Evolutionary conservation across 805 yeast genomes (phyloP).

Genomic region (Myxozyma vanderwaltii): DNA sequence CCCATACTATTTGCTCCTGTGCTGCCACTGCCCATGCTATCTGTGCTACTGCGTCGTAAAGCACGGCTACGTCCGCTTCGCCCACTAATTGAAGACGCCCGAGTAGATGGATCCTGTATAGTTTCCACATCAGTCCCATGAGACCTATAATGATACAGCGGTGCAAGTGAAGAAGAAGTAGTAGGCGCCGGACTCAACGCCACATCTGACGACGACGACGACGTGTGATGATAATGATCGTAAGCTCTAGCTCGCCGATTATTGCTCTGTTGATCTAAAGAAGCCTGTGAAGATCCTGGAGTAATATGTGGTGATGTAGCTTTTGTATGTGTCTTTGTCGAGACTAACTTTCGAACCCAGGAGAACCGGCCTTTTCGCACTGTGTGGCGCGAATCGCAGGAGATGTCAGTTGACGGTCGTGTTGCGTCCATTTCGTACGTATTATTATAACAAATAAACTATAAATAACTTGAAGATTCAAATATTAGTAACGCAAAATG

Average conservation of each 20-base stretch:
- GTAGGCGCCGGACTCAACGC: conserved; percentile 15
- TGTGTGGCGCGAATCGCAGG: not conserved
- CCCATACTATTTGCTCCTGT: not conserved
- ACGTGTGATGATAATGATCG: not conserved
- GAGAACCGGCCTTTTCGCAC: conserved; percentile 26
- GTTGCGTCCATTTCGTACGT: not conserved
- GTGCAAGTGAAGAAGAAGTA: conserved; percentile 25
- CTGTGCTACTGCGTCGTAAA: not conserved
- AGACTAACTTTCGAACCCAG: conserved; percentile 31
- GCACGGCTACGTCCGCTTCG: not conserved
- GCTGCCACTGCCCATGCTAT: not conserved
- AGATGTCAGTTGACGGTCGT: not conserved
- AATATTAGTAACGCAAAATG: not conserved
- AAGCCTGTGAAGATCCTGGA: not conserved
- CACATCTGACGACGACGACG: not conserved
- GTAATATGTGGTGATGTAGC: not conserved
- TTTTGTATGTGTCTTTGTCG: conserved; percentile 10
- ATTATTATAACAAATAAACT: not conserved
- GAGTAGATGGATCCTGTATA: not conserved
- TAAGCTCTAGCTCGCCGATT: not conserved
- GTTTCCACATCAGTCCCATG: not conserved
- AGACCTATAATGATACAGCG: conserved; percentile 19
- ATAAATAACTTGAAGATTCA: not conserved
- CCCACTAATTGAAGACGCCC: not conserved
- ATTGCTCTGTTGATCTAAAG: not conserved